Evolutionary conservation across 2,329 filamentous ascomycete genomes (phyloP).

Genomic region (Fusarium sp.): DNA sequence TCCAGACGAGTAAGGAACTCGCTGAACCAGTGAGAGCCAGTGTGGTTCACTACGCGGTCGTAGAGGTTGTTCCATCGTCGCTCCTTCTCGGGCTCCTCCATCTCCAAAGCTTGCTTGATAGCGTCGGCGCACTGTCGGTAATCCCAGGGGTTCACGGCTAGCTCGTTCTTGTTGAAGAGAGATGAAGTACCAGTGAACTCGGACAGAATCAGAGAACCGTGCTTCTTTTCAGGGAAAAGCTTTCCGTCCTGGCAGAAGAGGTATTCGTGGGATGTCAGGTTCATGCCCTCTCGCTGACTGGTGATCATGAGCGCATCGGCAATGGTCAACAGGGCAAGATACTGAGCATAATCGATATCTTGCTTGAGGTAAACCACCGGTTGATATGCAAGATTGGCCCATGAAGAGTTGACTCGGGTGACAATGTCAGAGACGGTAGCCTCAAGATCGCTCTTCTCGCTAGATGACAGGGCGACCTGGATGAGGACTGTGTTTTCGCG

Average conservation of each 20-base stretch:
- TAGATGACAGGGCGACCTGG: constrained; percentile 91
- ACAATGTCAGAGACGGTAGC: constrained; percentile 93
- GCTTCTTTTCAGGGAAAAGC: constrained; percentile 75
- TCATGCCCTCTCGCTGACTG: constrained; percentile 96
- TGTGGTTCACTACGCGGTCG: constrained; percentile 80
- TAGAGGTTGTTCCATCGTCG: constrained; percentile 80
- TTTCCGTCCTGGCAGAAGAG: constrained; percentile 91
- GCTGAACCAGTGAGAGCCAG: constrained; percentile 87
- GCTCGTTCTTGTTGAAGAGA: constrained; percentile 81
- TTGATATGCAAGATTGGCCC: constrained; percentile 91
- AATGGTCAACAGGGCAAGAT: constrained; percentile 88
- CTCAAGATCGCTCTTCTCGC: constrained; percentile 87
- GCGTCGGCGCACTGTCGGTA: constrained; percentile 89
- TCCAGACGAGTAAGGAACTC: constrained; percentile 77
- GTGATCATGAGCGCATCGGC: constrained; percentile 95
- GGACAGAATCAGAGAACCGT: constrained; percentile 89
- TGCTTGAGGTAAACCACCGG: constrained; percentile 95
- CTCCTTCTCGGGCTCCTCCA: constrained; percentile 79
- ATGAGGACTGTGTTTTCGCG: constrained; percentile 88
- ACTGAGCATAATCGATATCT: constrained; percentile 92
- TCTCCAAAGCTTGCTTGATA: constrained; percentile 84
- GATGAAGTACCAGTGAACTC: constrained; percentile 95
- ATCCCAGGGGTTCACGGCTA: constrained; percentile 95
- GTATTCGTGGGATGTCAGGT: constrained; percentile 93
- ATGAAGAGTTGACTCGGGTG: constrained; percentile 90